phyloP scores from a whole-genome alignment of 208 protist species.

The Trypanosoma lewisi region DNA sequence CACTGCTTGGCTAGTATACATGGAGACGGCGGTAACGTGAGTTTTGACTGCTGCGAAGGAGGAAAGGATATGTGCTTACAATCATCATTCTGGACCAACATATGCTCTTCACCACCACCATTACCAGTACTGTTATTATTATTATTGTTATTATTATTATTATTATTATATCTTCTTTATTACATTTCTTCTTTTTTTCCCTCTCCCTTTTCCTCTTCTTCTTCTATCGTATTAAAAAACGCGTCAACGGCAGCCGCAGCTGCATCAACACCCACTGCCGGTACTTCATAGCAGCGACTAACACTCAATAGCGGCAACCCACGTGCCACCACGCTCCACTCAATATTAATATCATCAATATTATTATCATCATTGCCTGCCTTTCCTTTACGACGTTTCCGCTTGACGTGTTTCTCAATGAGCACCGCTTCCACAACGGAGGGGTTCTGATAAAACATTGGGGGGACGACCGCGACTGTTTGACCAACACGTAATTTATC shows the following conservation, averaged over 20 bases:
- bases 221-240: constrained; percentile 38
- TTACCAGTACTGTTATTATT: no score
- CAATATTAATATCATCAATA: constrained; percentile 20
- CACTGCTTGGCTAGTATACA: no score
- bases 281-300: constrained; percentile 49
- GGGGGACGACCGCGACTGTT: constrained; percentile 62
- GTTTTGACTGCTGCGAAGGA: no score
- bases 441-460: constrained; percentile 55
- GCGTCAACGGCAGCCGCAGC: constrained; percentile 50
- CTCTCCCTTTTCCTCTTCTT: constrained; percentile 8
- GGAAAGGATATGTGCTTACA: no score
- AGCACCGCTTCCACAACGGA: constrained; percentile 64
- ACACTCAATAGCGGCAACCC: constrained; percentile 59
- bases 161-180: background rate
- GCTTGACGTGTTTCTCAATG: constrained; percentile 35
- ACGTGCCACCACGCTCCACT: constrained; percentile 63
- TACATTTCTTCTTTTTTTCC: background rate
- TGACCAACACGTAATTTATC: constrained; percentile 43
- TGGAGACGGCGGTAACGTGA: no score
- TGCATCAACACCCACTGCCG: constrained; percentile 22
- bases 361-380: constrained; percentile 1
- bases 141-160: background rate
- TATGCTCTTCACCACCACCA: no score
- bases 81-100: no score
- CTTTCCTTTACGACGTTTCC: background rate